Evolutionary conservation across 176 grass and related monocot species (phyloP).

Genomic region (Eragrostis nindensis): DNA sequence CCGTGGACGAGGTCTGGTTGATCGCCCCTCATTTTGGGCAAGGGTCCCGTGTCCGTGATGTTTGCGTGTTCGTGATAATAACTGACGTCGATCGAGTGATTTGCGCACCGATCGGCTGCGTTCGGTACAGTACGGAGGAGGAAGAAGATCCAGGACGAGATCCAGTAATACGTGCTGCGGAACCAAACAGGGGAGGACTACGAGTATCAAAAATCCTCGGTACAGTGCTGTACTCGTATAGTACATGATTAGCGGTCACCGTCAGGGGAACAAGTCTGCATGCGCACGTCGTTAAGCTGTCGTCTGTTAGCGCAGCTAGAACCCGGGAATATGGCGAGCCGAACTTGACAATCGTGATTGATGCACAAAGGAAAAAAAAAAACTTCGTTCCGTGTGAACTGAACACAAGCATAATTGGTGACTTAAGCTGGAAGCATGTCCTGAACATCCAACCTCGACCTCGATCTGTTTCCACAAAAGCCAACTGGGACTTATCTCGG

Average conservation of each 20-base stretch:
- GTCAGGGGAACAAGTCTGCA: neutral
- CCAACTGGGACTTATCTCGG: too few species aligned
- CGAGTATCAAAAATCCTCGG: too few species aligned
- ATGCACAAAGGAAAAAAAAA: neutral
- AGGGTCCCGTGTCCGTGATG: neutral
- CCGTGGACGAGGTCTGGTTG: neutral
- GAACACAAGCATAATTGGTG: neutral
- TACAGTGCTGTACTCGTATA: neutral
- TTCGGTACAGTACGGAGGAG: neutral
- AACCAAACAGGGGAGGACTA: neutral
- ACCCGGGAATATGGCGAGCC: neutral
- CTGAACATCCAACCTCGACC: too few species aligned
- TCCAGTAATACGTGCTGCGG: neutral
- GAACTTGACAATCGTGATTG: neutral
- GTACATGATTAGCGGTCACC: neutral
- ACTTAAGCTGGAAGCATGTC: neutral
- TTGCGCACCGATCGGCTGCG: neutral
- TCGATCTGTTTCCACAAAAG: neutral
- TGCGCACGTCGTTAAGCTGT: neutral
- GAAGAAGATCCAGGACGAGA: neutral
- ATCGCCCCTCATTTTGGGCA: neutral
- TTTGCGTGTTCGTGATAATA: neutral
- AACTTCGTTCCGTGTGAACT: neutral
- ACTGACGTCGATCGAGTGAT: neutral
- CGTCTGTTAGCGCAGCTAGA: neutral